These are phyloP conservation scores for Harrya chromipes DNA, from an alignment of 768 basidiomycete species.

Conservation along the genomic window DNA sequence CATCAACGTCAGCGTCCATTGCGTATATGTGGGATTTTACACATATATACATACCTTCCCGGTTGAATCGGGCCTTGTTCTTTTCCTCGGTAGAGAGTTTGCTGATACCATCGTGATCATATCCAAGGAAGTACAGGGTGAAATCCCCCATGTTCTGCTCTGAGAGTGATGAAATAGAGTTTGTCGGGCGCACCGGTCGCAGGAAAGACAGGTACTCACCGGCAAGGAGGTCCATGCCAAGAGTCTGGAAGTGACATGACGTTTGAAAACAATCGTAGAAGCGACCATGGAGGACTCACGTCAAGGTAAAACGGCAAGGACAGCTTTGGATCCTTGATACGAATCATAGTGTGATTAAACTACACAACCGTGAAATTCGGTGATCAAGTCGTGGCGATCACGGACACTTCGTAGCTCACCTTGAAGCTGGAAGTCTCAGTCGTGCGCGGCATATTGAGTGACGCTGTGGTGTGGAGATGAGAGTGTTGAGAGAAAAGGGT, in stretches of 20 bases:
- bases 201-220: conserved; percentile 31
- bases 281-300: conserved; percentile 33
- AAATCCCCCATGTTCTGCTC: conserved; percentile 58
- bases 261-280: neutral
- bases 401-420: conserved; percentile 29
- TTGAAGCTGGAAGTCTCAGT: conserved; percentile 64
- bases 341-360: conserved; percentile 88
- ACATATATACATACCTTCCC: conserved; percentile 55
- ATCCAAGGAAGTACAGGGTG: conserved; percentile 86
- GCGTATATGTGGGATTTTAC: neutral
- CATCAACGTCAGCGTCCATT: neutral
- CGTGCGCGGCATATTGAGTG: conserved; percentile 54
- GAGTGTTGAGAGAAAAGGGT: conserved; percentile 1
- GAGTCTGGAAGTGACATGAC: conserved; percentile 33
- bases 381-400: neutral
- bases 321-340: conserved; percentile 81
- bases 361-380: conserved; percentile 22
- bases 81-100: conserved; percentile 51
- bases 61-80: conserved; percentile 43
- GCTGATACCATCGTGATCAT: conserved; percentile 54
- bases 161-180: conserved; percentile 22
- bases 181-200: neutral
- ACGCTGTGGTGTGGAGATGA: conserved; percentile 7
- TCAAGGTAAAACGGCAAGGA: conserved; percentile 82
- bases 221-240: conserved; percentile 76